Evolutionary conservation across 2,329 filamentous ascomycete species (phyloP), one percentile per base, ranked within the genome.

Genomic region (Phyllosticta paracitricarpa): DNA sequence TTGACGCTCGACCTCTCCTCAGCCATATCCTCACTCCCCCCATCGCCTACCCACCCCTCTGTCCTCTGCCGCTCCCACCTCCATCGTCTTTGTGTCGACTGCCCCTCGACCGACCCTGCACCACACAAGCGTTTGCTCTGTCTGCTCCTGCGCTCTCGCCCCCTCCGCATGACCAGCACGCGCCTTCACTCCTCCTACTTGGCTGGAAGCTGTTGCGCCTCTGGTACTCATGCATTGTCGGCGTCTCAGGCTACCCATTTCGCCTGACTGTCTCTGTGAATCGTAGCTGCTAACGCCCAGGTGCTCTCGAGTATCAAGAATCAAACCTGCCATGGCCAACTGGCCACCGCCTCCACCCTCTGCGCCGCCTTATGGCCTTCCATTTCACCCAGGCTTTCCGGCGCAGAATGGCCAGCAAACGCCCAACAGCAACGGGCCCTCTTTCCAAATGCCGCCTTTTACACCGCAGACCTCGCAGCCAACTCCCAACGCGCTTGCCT

Each of bases 211-310:
- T 51, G 26, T 54, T 61, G 59, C 55, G 59, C 30, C 40, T 57
- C 40, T 57, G 59, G n/a, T 55, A 61, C 55, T 22, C 59, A 61
- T 61, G 59, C 59, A 61, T 61, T 28, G 54, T 26, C 53, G 55
- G 53, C 59, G 57, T 33, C 55, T 57, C 59, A 51, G 26, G 25
- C 57, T 51, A 28, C 51, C 17, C 9, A 51, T 61, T 48, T 54
- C 54, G 52, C 48, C 51, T 28, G 26, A 17, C 54, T 57, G 59
- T 55, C 28, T 61, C 53, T 54, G 59, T 61, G 59, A 61, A 54
- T 28, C 48, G 54, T 57, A 57, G 56, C 52, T 62, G 60, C 60
- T 62, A 62, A 62, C 60, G 19, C 52, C 12, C 56, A 62, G 60
- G 22, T 26, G 51, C 59, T 25, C 55, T 22, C 22, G 35, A 22